Evolutionary conservation across 1,284 basidiomycete species (phyloP), one percentile per base, ranked within the genome.

Genomic region (Trichosporon sp.): DNA sequence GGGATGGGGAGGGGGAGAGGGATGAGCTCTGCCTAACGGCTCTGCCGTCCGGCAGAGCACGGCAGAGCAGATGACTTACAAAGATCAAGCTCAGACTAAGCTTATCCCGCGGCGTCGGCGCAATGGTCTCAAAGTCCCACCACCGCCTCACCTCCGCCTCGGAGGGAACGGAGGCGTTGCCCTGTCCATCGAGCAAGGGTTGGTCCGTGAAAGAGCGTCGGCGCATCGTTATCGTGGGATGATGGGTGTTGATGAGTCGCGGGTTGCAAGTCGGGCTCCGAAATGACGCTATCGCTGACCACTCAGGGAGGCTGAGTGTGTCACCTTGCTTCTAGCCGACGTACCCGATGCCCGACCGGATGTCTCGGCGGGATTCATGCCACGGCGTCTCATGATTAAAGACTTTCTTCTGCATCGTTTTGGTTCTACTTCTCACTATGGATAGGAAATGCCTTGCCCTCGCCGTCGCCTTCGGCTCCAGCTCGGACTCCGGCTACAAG

Each of bases 71-170:
- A 46, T 5, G 2, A 69, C 68, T 51, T 46, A 69, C 68, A 16
- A 54, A 14, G 14, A 69, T 54, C 1, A 69, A 2, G 10, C 19
- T 65, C n/a, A 65, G 5, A 32, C 71, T 67, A 10, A 73, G 5
- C 67, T 74, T 74, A 68, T 77, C 76, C 26, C 70, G 54, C 31
- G 14, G 66, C 12, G 73, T 70, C 21, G 75, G 74, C 40, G 69
- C 70, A 66, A 76, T 73, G 10, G 59, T 63, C 14, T 37, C 31
- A 35, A 63, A 63, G 32, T 63, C 32, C 59, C 59, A 63, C 59
- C 59, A 63, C 59, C 11, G 4, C 7, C 14, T 10, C 59, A 4
- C 59, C 6, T 4, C 32, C 6, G 31, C 59, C 1, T 11, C 31
- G 16, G 12, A 32, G 16, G 59, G 14, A n/a, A 5, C 32, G 26